Evolutionary conservation across 176 grass and related monocot species (phyloP).

Genomic region (Phyllostachys edulis): DNA sequence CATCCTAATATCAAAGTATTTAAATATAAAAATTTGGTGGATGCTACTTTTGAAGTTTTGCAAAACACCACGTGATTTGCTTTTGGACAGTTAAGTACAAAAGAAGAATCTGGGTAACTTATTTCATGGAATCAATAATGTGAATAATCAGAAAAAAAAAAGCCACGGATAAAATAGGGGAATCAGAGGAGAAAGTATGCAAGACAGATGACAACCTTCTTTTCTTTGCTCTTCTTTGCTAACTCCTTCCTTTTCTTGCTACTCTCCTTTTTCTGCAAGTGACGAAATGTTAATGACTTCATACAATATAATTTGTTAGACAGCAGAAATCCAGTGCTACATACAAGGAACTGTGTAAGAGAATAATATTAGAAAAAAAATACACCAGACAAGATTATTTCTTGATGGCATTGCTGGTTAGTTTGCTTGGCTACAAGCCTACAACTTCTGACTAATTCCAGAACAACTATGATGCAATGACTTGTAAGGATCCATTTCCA

Average conservation of each 20-base stretch:
- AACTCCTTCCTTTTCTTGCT: constrained; percentile 66
- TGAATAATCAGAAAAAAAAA: not conserved
- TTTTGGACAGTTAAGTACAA: not conserved
- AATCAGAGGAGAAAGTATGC: not conserved
- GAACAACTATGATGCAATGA: constrained; percentile 14
- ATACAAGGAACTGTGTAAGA: not conserved
- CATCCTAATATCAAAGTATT: not conserved
- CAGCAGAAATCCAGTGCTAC: not conserved
- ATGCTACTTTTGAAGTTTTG: not conserved
- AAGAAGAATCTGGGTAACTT: not conserved
- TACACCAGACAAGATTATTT: not conserved
- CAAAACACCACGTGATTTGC: not conserved
- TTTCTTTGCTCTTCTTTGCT: constrained; percentile 67
- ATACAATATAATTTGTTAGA: constrained; percentile 7
- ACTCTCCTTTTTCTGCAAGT: constrained; percentile 63
- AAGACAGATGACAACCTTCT: constrained; percentile 43
- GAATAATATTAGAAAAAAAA: not conserved
- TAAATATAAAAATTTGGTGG: not conserved
- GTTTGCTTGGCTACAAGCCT: not conserved
- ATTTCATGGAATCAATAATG: not conserved
- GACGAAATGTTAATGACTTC: not conserved
- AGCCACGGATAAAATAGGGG: not conserved
- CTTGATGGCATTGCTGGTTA: not conserved
- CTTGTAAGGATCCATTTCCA: not conserved
- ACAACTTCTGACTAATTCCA: not conserved